phyloP scores from a whole-genome alignment of 106 monocot genomes.

The Allium fistulosum region DNA sequence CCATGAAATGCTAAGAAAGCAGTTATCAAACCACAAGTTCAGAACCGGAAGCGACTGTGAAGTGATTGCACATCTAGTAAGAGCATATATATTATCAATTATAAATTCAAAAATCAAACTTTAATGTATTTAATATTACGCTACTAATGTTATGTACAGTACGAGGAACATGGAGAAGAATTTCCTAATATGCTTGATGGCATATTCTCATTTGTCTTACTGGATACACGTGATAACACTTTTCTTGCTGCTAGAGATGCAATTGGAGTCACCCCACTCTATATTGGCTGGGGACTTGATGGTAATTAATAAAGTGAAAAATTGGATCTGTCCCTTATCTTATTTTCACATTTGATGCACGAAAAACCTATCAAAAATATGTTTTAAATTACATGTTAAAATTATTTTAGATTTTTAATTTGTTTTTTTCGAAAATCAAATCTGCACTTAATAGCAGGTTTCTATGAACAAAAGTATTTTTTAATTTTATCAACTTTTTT shows the following conservation, averaged over 20 bases:
- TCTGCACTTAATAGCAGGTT: no score
- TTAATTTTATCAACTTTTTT: no score
- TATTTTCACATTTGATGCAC: no score
- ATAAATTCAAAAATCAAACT: no score
- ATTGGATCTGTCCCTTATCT: not conserved
- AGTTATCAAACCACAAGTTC: slow-evolving; percentile 49
- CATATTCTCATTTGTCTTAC: slow-evolving; percentile 52
- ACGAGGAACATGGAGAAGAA: slow-evolving; percentile 65
- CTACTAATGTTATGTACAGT: slow-evolving; percentile 23
- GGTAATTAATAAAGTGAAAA: slow-evolving; percentile 13
- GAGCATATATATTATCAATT: not conserved
- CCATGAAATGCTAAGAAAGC: slow-evolving; percentile 61
- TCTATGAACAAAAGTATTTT: no score
- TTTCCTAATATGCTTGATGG: slow-evolving; percentile 62
- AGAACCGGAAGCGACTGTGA: slow-evolving; percentile 84
- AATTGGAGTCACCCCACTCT: slow-evolving; percentile 55
- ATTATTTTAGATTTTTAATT: no score
- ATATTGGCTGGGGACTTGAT: slow-evolving; percentile 63
- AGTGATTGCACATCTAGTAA: slow-evolving; percentile 82
- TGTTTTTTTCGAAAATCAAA: no score
- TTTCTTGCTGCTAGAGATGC: slow-evolving; percentile 62
- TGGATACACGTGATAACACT: slow-evolving; percentile 36
- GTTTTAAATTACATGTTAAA: no score
- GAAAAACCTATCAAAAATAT: no score
- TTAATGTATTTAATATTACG: not conserved